Evolutionary conservation across 306 rosid genomes (phyloP).

Genomic region (Boehmeria nivea): DNA sequence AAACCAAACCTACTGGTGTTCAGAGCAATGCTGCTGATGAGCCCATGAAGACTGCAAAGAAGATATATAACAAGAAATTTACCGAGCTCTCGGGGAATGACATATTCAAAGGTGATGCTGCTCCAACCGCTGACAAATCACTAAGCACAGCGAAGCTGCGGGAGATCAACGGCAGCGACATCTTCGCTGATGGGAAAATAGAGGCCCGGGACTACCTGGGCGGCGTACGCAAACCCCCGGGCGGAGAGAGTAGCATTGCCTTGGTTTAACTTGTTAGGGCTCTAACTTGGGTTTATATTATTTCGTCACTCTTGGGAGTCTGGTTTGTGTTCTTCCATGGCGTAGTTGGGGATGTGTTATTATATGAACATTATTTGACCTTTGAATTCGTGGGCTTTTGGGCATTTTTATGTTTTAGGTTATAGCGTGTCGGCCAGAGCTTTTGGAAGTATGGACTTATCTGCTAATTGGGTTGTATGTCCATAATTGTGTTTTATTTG

Average conservation of each 20-base stretch:
- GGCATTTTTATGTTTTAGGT: constrained; percentile 55
- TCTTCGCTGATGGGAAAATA: constrained; percentile 93
- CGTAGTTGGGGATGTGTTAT: constrained; percentile 50
- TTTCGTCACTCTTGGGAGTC: constrained; percentile 34
- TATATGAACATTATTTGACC: constrained; percentile 56
- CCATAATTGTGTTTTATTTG: constrained; percentile 45
- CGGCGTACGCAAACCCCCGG: constrained; percentile 97
- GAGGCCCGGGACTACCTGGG: constrained; percentile 91
- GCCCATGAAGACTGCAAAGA: constrained; percentile 73
- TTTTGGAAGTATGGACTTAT: constrained; percentile 32
- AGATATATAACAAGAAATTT: constrained; percentile 70
- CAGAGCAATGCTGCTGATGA: constrained; percentile 44
- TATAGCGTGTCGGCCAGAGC: constrained; percentile 49
- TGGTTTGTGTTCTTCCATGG: constrained; percentile 40
- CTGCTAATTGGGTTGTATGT: constrained; percentile 85
- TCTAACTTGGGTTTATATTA: constrained; percentile 45
- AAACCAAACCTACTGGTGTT: constrained; percentile 39
- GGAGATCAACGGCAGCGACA: constrained; percentile 89
- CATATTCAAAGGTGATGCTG: constrained; percentile 72
- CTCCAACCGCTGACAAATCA: constrained; percentile 74
- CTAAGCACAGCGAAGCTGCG: constrained; percentile 75
- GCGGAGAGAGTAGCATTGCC: constrained; percentile 98
- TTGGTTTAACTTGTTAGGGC: constrained; percentile 72
- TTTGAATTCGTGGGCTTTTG: constrained; percentile 59
- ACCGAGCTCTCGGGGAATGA: constrained; percentile 77